Evolutionary conservation across 306 rosid genomes (phyloP), one percentile per base, ranked within the genome.

Genomic region (Pachyrhizus erosus): DNA sequence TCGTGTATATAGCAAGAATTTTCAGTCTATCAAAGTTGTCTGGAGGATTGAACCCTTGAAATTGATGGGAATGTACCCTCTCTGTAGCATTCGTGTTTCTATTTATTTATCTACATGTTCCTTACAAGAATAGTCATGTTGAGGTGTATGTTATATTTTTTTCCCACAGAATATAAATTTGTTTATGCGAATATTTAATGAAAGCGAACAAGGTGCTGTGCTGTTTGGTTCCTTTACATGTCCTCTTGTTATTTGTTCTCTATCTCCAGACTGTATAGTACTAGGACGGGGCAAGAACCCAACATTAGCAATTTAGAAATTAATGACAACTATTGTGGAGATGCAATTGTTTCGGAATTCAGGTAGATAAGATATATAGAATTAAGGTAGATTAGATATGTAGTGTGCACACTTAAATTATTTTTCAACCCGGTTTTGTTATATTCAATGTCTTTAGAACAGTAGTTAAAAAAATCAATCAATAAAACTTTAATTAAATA

Each of bases 1-100:
- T 74, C 27, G 43, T 90, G 87, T 90, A 89, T 78, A 90, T 86
- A 89, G 71, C 85, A 80, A 87, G 85, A 75, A 13, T 60, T 60
- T 77, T 82, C 73, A 33, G 60, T 76, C 66, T 13, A 79, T 76
- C 58, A 72, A 74, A 83, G 37, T 73, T 49, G 15, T 69, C 66
- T 69, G 76, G 87, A n/a, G 76, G 72, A 79, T 68, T 67, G 27
- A 31, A 7, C 65, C 33, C 69, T 48, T 64, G 70, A 43, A 69
- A 26, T 77, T 20, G 74, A 18, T 40, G 70, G 51, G 64, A 39
- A 48, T 15, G 5, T 54, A 68, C 72, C 68, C 48, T 54, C 68
- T 61, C 70, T 69, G 75, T 80, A 76, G 27, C 60, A 80, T 70
- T 68, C 75, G 24, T 79, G 65, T 77, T 82, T 75, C 45, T 67